A percentile compares a stretch with the other conserved stretches of the same genome.
Conservation (phyloP, 768 basidiomycete genomes). For the Lyophyllum shimeji region DNA sequence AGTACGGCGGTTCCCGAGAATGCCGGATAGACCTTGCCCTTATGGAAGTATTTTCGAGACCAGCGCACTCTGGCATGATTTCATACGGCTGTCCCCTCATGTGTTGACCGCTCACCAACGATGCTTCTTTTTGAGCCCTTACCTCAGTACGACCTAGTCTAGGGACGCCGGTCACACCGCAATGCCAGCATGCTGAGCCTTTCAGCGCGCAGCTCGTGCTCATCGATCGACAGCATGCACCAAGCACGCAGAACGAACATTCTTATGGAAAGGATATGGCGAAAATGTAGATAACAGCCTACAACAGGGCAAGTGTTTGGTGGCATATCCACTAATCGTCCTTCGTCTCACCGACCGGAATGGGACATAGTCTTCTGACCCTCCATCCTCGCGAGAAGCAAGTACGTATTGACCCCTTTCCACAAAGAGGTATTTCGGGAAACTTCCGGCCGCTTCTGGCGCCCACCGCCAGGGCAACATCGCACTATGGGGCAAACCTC, state of each 20-base stretch:
- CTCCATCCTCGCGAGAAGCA: background rate
- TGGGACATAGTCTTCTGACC: conserved; percentile 5
- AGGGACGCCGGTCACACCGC: background rate
- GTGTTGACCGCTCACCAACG: background rate
- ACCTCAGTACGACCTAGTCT: conserved; percentile 1
- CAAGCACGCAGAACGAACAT: background rate
- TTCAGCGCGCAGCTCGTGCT: background rate
- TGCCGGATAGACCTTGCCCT: conserved; percentile 8
- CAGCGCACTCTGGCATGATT: background rate
- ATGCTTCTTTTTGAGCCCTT: conserved; percentile 1
- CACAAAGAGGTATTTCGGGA: background rate
- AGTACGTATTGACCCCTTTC: conserved; percentile 1
- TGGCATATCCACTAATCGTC: background rate
- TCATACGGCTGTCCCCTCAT: background rate
- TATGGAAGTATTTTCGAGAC: background rate
- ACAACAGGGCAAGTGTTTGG: no score
- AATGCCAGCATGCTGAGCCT: background rate
- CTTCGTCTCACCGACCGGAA: background rate
- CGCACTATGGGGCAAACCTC: conserved; percentile 1
- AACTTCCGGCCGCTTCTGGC: background rate
- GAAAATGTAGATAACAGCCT: conserved; percentile 1
- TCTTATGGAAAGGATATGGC: background rate
- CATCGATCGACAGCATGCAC: background rate
- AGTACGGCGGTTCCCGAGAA: conserved; percentile 18
- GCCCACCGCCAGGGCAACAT: background rate